Base-by-base conservation (phyloP, 306 rosid species). In the Sicyos edulis region DNA sequence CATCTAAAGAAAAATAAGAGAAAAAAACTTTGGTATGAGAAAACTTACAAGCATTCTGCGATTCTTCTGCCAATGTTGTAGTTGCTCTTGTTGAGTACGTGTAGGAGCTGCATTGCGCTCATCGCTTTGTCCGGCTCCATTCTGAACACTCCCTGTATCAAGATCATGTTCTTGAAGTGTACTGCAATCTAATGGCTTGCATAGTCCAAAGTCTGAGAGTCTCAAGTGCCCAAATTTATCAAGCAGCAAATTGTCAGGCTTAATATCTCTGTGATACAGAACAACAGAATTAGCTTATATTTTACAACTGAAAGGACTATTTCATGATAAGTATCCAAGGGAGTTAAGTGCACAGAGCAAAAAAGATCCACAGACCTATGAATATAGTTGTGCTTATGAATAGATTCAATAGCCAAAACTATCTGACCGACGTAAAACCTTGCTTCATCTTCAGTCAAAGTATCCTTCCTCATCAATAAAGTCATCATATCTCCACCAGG, bases 401-500 rank as follows among this genome's bases (percentile, higher is more conserved):
- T 95, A 79, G 97, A 91, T 80, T 95, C 97, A 66, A 95, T 87
- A 34, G 99, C 96, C 80, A 95, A 77, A 82, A 95, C 83, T 15
- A 92, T 89, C 84, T 95, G 92, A 52, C 86, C 99, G 7, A 95
- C 90, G 82, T 95, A 95, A 84, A 95, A 95, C 82, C 96, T 88
- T 74, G 97, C 86, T 80, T 91, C 97, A 63, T 91, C 87, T 82
- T 95, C 99, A 16, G 96, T 87, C 88, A 95, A 85, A 52, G 81
- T 89, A 81, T 95, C 97, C 87, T 91, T 95, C 85, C 99, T 87
- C 99, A 95, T 95, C 53, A 95, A 97, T 68, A 91, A 82, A 66
- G 99, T 95, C 99, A 95, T 95, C 99, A 95, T 82, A 82, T 95
- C 99, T 76, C 99, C 99, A 65, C 99, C 97, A 44, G 99, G 99